Percentiles rank a stretch among this genome's conserved stretches.
Conservation (phyloP, 2,329 filamentous ascomycete genomes). For the Penicillium sclerotigenum region DNA sequence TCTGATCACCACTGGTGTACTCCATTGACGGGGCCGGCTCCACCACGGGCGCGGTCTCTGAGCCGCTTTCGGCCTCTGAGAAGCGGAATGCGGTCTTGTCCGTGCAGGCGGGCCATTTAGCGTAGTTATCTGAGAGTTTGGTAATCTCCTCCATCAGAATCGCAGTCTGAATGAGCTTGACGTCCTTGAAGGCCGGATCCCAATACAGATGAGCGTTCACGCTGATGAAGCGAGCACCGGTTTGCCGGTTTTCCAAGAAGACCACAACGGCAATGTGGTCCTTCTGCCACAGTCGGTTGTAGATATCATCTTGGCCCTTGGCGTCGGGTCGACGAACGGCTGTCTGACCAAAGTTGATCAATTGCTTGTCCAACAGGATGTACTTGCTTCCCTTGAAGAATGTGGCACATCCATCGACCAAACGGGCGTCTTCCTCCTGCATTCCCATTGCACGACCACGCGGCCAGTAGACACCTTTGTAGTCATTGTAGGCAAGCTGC, state of each 20-base stretch:
- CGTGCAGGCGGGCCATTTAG: conserved; percentile 72
- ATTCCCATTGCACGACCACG: conserved; percentile 89
- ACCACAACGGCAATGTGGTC: conserved; percentile 92
- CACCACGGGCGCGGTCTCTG: conserved; percentile 46
- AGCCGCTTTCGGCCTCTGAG: conserved; percentile 49
- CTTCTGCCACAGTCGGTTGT: conserved; percentile 97
- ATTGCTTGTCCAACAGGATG: conserved; percentile 87
- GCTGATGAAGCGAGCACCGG: conserved; percentile 86
- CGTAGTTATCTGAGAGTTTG: conserved; percentile 80
- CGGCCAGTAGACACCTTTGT: conserved; percentile 91
- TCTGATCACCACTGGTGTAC: conserved; percentile 80
- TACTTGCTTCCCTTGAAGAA: conserved; percentile 97
- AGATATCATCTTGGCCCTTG: conserved; percentile 95
- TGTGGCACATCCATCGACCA: conserved; percentile 93
- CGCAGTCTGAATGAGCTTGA: conserved; percentile 94
- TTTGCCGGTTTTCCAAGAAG: conserved; percentile 87
- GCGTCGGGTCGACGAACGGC: conserved; percentile 95
- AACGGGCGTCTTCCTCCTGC: conserved; percentile 79
- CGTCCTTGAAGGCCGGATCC: conserved; percentile 86
- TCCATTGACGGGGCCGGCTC: conserved; percentile 77
- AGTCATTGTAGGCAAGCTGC: conserved; percentile 80
- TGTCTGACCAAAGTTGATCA: conserved; percentile 86
- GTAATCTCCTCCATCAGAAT: conserved; percentile 91
- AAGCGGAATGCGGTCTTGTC: conserved; percentile 65
- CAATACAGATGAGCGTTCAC: conserved; percentile 94